Evolutionary conservation across 2,329 filamentous ascomycete genomes (phyloP).

Genomic region (Tolypocladium endophyticum): DNA sequence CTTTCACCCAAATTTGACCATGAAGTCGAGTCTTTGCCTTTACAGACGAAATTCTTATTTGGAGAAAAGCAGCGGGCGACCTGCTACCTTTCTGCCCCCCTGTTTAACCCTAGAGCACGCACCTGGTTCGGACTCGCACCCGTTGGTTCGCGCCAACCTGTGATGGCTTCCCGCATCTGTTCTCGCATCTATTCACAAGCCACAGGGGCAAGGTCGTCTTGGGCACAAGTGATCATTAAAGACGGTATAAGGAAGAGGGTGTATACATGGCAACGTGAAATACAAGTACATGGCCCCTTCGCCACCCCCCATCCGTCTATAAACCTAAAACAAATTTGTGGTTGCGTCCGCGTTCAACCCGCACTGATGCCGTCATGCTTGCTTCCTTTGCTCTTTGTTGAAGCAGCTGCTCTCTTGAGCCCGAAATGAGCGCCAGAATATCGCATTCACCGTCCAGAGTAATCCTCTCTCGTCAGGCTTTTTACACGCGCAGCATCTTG

Average conservation of each 20-base stretch:
- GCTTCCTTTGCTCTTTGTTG: slow-evolving; percentile 5
- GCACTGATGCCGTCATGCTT: slow-evolving; percentile 7
- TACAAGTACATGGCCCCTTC: slow-evolving; percentile 30
- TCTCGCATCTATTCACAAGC: background rate
- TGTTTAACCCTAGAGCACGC: background rate
- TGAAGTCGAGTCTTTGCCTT: no score
- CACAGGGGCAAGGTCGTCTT: background rate
- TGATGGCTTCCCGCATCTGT: background rate
- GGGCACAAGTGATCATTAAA: slow-evolving; percentile 3
- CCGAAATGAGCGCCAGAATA: slow-evolving; percentile 1
- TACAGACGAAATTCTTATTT: background rate
- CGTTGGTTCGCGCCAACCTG: background rate
- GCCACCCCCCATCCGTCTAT: slow-evolving; percentile 24
- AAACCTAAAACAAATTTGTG: slow-evolving; percentile 14
- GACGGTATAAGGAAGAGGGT: slow-evolving; percentile 16
- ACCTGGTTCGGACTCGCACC: background rate
- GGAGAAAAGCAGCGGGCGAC: background rate
- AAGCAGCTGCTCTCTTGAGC: slow-evolving; percentile 1
- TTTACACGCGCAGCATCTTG: slow-evolving; percentile 75
- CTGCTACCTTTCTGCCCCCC: background rate
- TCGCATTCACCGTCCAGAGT: background rate
- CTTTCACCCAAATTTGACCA: no score
- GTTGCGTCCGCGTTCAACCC: slow-evolving; percentile 4
- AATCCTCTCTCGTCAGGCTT: background rate
- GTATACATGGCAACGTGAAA: slow-evolving; percentile 27